Conservation (phyloP, 1,284 basidiomycete species). For the Athelia sp. region DNA sequence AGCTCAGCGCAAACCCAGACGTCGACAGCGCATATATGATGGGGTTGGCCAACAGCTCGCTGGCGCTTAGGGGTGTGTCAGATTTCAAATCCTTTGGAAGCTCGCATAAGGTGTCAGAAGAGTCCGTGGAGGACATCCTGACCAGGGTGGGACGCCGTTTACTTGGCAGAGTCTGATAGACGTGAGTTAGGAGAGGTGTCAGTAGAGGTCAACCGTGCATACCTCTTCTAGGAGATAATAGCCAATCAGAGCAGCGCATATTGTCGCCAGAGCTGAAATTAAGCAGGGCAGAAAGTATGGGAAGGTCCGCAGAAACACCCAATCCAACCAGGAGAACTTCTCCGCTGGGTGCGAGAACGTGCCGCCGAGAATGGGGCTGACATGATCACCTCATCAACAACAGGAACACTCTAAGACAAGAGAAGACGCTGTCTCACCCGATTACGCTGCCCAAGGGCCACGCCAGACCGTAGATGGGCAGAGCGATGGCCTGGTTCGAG, state of each 20-base stretch:
- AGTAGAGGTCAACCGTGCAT: constrained; percentile 3
- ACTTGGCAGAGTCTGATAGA: constrained; percentile 36
- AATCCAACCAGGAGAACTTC: constrained; percentile 45
- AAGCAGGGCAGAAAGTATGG: constrained; percentile 62
- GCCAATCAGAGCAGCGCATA: constrained; percentile 37
- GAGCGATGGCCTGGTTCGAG: constrained; percentile 56
- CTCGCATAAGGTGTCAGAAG: background rate
- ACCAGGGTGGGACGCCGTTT: constrained; percentile 19
- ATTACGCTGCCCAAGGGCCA: constrained; percentile 61
- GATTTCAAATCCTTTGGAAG: background rate
- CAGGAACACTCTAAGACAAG: constrained; percentile 2
- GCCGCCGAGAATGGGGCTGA: constrained; percentile 60
- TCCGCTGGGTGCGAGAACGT: constrained; percentile 51
- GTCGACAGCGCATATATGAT: constrained; percentile 46
- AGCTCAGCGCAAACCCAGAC: constrained; percentile 52
- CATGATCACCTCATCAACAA: background rate
- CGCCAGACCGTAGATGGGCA: constrained; percentile 57
- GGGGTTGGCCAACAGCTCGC: constrained; percentile 40
- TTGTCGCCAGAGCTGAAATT: constrained; percentile 35
- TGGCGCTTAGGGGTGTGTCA: constrained; percentile 23
- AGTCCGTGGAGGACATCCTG: background rate
- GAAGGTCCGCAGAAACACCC: constrained; percentile 37
- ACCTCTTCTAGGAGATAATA: constrained; percentile 55
- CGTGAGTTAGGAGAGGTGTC: constrained; percentile 7
- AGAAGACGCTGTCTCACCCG: constrained; percentile 34